These are phyloP conservation scores for Sarocladiaceae sp. DNA, from an alignment of 2,329 filamentous ascomycete genomes.

Conservation along the genomic window DNA sequence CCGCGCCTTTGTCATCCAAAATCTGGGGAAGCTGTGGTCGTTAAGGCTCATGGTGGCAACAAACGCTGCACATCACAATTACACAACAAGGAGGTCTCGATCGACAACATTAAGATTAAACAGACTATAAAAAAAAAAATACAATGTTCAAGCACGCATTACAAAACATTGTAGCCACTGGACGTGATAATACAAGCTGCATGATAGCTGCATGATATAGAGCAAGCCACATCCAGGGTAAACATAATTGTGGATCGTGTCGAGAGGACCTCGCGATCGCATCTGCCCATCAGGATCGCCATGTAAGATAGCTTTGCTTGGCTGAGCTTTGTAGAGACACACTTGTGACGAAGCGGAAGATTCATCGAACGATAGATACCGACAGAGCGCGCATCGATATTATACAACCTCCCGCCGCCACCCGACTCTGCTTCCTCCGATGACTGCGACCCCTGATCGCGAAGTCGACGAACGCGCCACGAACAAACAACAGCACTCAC, in stretches of 20 bases:
- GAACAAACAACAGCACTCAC: background rate
- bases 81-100: too few relatives aligned
- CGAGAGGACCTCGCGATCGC: background rate
- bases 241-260: background rate
- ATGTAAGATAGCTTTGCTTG: background rate
- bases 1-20: slow-evolving; percentile 1
- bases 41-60: background rate
- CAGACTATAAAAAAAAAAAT: too few relatives aligned
- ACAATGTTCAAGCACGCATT: too few relatives aligned
- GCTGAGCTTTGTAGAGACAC: background rate
- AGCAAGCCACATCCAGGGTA: background rate
- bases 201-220: background rate
- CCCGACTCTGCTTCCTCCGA: background rate
- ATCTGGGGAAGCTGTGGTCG: slow-evolving; percentile 1
- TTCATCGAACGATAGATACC: too few relatives aligned
- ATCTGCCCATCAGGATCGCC: background rate
- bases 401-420: background rate
- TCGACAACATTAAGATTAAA: too few relatives aligned
- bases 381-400: too few relatives aligned
- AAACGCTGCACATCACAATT: background rate
- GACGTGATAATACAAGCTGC: too few relatives aligned
- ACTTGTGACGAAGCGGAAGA: background rate
- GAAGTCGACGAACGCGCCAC: background rate
- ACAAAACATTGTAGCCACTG: too few relatives aligned
- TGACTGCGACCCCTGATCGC: slow-evolving; percentile 1